A percentile compares a stretch with the other conserved stretches of the same genome.
Conservation (phyloP, 257 asterid genomes). For the Scutellaria barbata region DNA sequence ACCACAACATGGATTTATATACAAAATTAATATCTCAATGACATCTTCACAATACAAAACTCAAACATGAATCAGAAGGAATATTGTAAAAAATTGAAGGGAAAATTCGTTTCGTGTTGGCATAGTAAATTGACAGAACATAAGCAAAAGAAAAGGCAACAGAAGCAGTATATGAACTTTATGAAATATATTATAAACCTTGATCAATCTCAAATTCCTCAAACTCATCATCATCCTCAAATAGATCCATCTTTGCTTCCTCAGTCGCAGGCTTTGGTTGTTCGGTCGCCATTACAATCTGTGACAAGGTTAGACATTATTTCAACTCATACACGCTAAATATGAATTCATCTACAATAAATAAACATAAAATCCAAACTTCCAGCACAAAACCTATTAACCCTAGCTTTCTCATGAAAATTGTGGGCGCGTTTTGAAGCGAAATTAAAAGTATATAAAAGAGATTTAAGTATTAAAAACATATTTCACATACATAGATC, state of each 20-base stretch:
- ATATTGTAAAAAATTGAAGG: background rate
- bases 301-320: constrained; percentile 7
- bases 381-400: constrained; percentile 22
- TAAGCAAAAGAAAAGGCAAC: constrained; percentile 18
- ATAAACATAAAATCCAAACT: background rate
- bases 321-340: background rate
- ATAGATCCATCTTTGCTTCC: constrained; percentile 75
- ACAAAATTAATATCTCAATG: background rate
- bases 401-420: constrained; percentile 18
- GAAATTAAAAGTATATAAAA: background rate
- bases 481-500: constrained; percentile 33
- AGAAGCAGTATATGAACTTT: background rate
- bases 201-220: constrained; percentile 81
- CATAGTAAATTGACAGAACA: constrained; percentile 13
- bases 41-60: background rate
- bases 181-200: constrained; percentile 41
- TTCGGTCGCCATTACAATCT: constrained; percentile 67
- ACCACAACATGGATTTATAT: background rate
- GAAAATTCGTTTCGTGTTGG: constrained; percentile 17
- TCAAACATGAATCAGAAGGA: constrained; percentile 15
- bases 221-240: constrained; percentile 87
- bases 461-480: background rate
- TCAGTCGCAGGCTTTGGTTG: constrained; percentile 67
- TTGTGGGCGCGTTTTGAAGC: background rate
- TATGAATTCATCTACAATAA: background rate